Evolutionary conservation across 805 yeast genomes (phyloP).

Genomic region (Torulaspora microellipsoides): DNA sequence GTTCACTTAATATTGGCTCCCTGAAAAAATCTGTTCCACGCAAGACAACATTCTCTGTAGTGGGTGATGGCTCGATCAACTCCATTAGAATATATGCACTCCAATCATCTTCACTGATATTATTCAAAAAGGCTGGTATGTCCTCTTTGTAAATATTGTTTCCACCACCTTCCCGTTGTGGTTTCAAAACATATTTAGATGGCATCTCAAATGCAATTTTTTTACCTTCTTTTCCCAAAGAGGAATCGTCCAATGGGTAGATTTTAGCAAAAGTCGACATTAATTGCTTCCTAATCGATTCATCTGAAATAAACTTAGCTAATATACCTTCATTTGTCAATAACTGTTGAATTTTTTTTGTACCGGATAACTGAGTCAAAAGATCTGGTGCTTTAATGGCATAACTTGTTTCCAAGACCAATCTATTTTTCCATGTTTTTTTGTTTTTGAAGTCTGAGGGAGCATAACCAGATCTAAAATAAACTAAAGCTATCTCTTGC

Average conservation of each 20-base stretch:
- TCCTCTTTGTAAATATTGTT: slow-evolving; percentile 85
- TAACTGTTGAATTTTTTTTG: slow-evolving; percentile 90
- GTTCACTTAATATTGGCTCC: slow-evolving; percentile 83
- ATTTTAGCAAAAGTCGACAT: slow-evolving; percentile 72
- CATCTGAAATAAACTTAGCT: slow-evolving; percentile 39
- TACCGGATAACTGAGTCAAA: slow-evolving; percentile 85
- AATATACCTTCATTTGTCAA: slow-evolving; percentile 56
- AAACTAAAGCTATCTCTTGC: slow-evolving; percentile 80
- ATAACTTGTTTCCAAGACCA: slow-evolving; percentile 60
- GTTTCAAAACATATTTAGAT: slow-evolving; percentile 77
- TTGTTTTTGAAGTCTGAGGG: slow-evolving; percentile 72
- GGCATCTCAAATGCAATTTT: slow-evolving; percentile 65
- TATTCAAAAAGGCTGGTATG: slow-evolving; percentile 67
- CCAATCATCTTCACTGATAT: slow-evolving; percentile 69
- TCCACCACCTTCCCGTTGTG: slow-evolving; percentile 99
- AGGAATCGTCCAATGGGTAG: slow-evolving; percentile 75
- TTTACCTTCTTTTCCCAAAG: slow-evolving; percentile 57
- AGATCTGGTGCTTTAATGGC: slow-evolving; percentile 93
- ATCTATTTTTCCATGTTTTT: slow-evolving; percentile 73
- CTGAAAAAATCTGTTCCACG: slow-evolving; percentile 55
- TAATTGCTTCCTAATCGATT: slow-evolving; percentile 33
- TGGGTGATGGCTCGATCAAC: slow-evolving; percentile 68
- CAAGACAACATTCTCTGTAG: slow-evolving; percentile 61
- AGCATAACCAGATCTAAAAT: slow-evolving; percentile 84
- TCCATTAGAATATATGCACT: slow-evolving; percentile 92